phyloP scores from a whole-genome alignment of 768 basidiomycete species.

The Lentinula detonsa region DNA sequence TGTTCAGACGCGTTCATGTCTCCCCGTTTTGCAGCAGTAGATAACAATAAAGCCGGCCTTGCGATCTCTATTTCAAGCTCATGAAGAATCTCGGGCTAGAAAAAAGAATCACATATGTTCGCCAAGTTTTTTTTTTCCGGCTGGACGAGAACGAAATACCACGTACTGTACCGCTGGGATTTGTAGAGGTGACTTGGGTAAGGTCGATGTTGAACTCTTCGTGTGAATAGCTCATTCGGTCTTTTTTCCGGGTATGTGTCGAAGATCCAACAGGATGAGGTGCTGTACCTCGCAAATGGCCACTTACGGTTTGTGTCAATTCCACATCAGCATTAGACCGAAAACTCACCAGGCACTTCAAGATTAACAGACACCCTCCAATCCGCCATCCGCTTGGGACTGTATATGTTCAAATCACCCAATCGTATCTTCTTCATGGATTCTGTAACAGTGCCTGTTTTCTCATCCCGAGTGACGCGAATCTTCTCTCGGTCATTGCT shows the following conservation, averaged over 20 bases:
- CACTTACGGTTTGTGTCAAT: too few relatives aligned
- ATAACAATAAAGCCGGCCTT: conserved; percentile 63
- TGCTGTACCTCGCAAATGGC: conserved; percentile 30
- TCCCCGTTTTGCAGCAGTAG: conserved; percentile 63
- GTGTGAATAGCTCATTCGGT: conserved; percentile 89
- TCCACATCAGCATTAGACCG: too few relatives aligned
- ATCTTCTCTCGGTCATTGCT: conserved; percentile 48
- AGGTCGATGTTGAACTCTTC: conserved; percentile 92
- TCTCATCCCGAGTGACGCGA: conserved; percentile 81
- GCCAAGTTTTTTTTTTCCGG: not conserved
- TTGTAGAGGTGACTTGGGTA: conserved; percentile 75
- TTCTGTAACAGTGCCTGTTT: conserved; percentile 55
- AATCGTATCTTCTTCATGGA: conserved; percentile 77
- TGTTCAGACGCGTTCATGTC: conserved; percentile 53
- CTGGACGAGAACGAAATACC: not conserved
- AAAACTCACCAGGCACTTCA: conserved; percentile 74
- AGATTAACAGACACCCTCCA: conserved; percentile 91
- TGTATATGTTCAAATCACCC: conserved; percentile 82
- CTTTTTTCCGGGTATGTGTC: conserved; percentile 67
- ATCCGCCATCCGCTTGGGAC: conserved; percentile 78
- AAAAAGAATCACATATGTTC: not conserved
- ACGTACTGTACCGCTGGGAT: conserved; percentile 43
- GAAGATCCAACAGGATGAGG: conserved; percentile 60
- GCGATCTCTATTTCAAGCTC: conserved; percentile 90
- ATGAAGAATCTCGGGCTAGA: conserved; percentile 59